A percentile compares a stretch with the other conserved stretches of the same genome.
These are phyloP conservation scores for Picochlorum sp. DNA, from an alignment of 139 green algal genomes.

Conservation along the genomic window DNA sequence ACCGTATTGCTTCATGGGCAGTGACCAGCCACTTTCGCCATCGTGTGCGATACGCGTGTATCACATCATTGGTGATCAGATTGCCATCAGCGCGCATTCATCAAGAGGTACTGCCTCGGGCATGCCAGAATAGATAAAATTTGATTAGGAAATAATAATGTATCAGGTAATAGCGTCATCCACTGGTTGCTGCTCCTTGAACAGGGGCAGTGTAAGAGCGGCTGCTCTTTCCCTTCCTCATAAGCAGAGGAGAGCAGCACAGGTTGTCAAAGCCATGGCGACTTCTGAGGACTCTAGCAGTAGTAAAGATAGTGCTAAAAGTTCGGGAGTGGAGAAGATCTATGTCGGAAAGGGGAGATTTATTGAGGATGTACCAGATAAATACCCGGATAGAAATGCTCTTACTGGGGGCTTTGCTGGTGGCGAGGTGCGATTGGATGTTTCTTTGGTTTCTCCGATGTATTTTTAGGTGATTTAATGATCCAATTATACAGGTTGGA, in stretches of 20 bases:
- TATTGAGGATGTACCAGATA: conserved; percentile 23
- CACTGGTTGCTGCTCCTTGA: conserved; percentile 74
- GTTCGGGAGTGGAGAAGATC: conserved; percentile 19
- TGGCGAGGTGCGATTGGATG: conserved; percentile 51
- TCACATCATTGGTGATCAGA: too few species aligned
- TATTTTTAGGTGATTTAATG: neutral
- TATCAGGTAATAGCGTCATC: conserved; percentile 23
- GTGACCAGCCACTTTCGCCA: neutral
- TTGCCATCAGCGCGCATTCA: too few species aligned
- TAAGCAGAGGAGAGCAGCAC: neutral
- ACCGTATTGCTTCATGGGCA: neutral
- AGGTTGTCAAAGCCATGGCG: neutral
- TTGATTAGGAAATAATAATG: conserved; percentile 3
- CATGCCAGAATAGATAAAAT: neutral
- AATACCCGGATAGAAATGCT: conserved; percentile 21
- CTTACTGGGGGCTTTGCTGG: conserved; percentile 77
- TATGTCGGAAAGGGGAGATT: conserved; percentile 30
- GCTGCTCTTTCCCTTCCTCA: neutral
- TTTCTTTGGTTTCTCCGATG: neutral
- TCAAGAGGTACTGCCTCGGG: neutral
- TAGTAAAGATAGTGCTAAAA: neutral
- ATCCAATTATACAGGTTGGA: conserved; percentile 13
- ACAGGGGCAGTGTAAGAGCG: conserved; percentile 42
- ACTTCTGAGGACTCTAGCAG: neutral
- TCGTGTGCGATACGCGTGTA: neutral